phyloP scores from a whole-genome alignment of 352 stramenopile genomes.

The Elongisporangium prolatum region DNA sequence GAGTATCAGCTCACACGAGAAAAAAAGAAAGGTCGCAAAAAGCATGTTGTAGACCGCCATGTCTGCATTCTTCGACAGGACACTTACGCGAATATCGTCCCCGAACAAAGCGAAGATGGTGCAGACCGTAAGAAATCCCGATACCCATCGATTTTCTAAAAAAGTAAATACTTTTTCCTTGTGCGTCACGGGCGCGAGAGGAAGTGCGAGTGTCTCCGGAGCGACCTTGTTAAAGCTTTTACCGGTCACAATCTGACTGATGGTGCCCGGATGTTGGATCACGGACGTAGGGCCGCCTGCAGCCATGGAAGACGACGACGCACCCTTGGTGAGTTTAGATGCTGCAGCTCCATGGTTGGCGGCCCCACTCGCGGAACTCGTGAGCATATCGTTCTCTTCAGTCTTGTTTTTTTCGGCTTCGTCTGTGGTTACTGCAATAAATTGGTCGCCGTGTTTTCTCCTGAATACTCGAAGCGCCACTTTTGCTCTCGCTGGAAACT shows the following conservation, averaged over 20 bases:
- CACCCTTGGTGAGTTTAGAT: constrained; percentile 5
- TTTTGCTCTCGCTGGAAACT: constrained; percentile 11
- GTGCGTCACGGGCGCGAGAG: constrained; percentile 21
- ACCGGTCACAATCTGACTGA: constrained; percentile 32
- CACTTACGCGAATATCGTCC: constrained; percentile 74
- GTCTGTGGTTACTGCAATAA: constrained; percentile 23
- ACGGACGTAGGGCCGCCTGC: constrained; percentile 20
- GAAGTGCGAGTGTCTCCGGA: constrained; percentile 38
- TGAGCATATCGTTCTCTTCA: constrained; percentile 26
- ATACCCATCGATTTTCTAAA: constrained; percentile 73
- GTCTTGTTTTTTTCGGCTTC: constrained; percentile 18
- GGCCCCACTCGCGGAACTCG: constrained; percentile 13
- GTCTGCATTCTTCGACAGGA: constrained; percentile 63
- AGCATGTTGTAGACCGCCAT: constrained; percentile 72
- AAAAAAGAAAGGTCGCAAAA: constrained; percentile 77
- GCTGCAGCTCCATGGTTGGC: constrained; percentile 4
- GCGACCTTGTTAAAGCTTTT: constrained; percentile 67
- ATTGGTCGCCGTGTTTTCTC: constrained; percentile 31
- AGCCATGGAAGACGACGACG: constrained; percentile 5
- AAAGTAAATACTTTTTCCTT: constrained; percentile 41
- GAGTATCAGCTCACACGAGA: constrained; percentile 54
- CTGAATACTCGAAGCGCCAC: constrained; percentile 39
- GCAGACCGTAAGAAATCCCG: constrained; percentile 54
- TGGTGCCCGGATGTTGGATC: constrained; percentile 25
- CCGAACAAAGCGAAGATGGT: constrained; percentile 88